Evolutionary conservation across 148 eudicot species (phyloP), one percentile per base, ranked within the genome.

Genomic region (Arctostaphylos glauca): DNA sequence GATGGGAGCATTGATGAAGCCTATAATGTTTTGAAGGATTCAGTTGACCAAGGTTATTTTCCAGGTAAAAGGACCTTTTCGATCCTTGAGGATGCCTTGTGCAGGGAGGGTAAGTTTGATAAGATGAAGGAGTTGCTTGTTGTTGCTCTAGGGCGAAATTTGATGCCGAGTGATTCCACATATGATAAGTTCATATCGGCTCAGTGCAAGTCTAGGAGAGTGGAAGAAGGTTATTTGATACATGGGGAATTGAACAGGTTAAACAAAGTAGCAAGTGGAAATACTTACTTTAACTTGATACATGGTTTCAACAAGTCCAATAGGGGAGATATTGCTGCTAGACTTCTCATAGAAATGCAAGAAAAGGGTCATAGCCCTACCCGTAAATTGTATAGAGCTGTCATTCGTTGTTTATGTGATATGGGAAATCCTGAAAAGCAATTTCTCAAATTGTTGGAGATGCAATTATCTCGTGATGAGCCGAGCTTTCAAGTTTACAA

Each of bases 331-430:
- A 90, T 93, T 80, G 90, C 97, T 38, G 89, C 92, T 21, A 91
- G 88, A 81, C 89, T 94, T 81, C 90, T 96, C 52, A 77, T 93
- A 67, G 98, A 94, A 85, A 96, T 96, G 99, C 98, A 94, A 94
- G 95, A 90, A 83, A 96, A 87, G 82, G 98, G 97, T 76, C 86
- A 91, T 83, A 38, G 58, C 43, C 90, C 92, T 13, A 55, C 80
- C 14, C 81, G 83, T 46, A 81, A 16, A 86, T 73, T 94, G 83
- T 88, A 87, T 80, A 91, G 87, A 84, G 62, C 83, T 8, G 97
- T 93, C 21, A 86, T 94, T 60, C 58, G 68, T 52, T 77, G 85
- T 81, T 73, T 94, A 54, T 87, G 89, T 83, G 74, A 84, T 13
- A 89, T 86, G 92, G 92, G 91, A 67, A 83, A 89, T 83, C 80